Evolutionary conservation across 108 stramenopile species (phyloP), one percentile per base, ranked within the genome.

Genomic region (Epipyxis sp.): DNA sequence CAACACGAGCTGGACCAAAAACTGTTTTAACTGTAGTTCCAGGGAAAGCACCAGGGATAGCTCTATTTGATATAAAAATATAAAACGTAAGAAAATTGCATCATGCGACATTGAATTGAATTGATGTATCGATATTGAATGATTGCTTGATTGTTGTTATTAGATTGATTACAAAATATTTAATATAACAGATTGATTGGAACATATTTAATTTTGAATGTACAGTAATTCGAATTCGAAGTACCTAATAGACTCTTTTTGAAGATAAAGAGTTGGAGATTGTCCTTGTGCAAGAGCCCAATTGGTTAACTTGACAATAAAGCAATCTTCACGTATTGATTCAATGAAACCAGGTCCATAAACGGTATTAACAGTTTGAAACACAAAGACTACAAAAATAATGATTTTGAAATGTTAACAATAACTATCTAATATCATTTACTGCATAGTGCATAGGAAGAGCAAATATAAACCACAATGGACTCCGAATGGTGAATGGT

Each of bases 221-320:
- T n/a, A n/a, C n/a, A n/a, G n/a, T n/a, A n/a, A n/a, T n/a, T n/a
- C n/a, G n/a, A n/a, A n/a, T n/a, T n/a, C n/a, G n/a, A n/a, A n/a
- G n/a, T n/a, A 65, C 61, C 34, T 65, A 32, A 65, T 65, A 6
- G 61, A 16, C 10, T 65, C 61, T 6, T 3, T 32, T 32, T 65
- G 61, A 3, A 65, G 25, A 65, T 13, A 65, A 10, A 65, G 61
- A 32, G 61, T 65, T 32, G 61, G 61, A 65, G 61, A 65, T 65
- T 65, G 61, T 29, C 61, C 61, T 25, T 65, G 61, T 32, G 61
- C 61, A 65, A 65, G 61, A 6, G 61, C 61, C 61, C 61, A 65
- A 37, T 65, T 65, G 61, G 61, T 65, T 6, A 65, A 32, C 13
- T 13, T 16, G 13, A 65, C 61, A 3, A 65, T 32, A 65, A 32